A percentile compares a stretch with the other conserved stretches of the same genome.
Conservation (phyloP, 2,329 filamentous ascomycete species). For the Biscogniauxia sp. region DNA sequence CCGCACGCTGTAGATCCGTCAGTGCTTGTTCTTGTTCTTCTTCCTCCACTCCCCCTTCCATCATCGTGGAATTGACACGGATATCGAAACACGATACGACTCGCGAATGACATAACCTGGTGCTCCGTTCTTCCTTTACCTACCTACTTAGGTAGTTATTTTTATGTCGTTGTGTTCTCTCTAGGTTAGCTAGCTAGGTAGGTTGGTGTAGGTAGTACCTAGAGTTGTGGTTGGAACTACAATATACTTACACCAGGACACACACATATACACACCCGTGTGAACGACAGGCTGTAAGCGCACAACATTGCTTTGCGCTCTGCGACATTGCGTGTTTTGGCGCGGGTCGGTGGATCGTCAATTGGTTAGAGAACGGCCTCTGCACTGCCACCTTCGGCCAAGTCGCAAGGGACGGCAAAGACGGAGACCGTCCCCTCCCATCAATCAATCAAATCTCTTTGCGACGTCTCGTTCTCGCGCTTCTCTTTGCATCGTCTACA, state of each 20-base stretch:
- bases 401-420: background rate
- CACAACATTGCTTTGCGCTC: slow-evolving; percentile 3
- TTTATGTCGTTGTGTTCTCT: background rate
- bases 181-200: background rate
- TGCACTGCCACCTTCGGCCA: slow-evolving; percentile 13
- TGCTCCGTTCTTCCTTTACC: background rate
- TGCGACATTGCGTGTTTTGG: slow-evolving; percentile 22
- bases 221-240: too few species aligned
- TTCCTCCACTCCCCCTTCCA: background rate
- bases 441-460: background rate
- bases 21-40: background rate
- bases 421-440: background rate
- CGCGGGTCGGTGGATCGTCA: slow-evolving; percentile 8
- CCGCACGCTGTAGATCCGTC: background rate
- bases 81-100: slow-evolving; percentile 6
- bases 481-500: background rate
- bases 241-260: too few species aligned
- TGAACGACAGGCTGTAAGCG: too few species aligned
- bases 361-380: slow-evolving; percentile 2
- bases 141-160: background rate
- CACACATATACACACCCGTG: too few species aligned
- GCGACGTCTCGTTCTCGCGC: background rate
- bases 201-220: too few species aligned
- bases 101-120: slow-evolving; percentile 6
- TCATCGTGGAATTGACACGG: background rate